Evolutionary conservation across 805 yeast species (phyloP).

Genomic region (Metschnikowia proteae): DNA sequence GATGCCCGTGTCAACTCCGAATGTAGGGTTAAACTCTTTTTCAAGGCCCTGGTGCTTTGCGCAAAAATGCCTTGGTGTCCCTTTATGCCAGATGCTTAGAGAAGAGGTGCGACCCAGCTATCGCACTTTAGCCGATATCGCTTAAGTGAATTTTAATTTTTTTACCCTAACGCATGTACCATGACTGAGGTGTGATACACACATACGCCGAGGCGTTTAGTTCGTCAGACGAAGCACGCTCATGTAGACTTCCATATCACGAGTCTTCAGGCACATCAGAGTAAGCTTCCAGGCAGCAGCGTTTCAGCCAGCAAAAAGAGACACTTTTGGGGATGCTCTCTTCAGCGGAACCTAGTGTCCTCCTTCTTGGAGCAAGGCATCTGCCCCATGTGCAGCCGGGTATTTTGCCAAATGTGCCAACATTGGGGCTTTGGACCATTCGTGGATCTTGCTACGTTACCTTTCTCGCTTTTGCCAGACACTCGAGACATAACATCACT

Average conservation of each 20-base stretch:
- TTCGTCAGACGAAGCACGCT: neutral
- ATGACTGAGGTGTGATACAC: neutral
- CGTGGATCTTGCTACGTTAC: constrained; percentile 1
- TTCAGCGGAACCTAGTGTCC: too few species aligned
- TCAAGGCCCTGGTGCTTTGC: too few species aligned
- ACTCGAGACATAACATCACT: neutral
- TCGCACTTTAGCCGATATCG: constrained; percentile 3
- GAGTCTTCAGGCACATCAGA: neutral
- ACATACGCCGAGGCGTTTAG: neutral
- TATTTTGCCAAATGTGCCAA: neutral
- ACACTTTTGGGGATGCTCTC: neutral
- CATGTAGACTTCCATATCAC: neutral
- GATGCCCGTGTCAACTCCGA: too few species aligned
- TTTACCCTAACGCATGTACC: neutral
- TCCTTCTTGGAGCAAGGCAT: too few species aligned
- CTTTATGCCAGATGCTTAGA: neutral
- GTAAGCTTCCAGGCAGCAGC: neutral
- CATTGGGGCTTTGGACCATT: neutral
- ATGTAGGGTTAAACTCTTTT: too few species aligned
- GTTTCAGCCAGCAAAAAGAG: too few species aligned
- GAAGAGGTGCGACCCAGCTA: neutral
- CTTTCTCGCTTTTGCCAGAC: neutral
- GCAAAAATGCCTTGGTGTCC: neutral
- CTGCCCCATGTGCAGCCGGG: too few species aligned
- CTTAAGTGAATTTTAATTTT: neutral